phyloP scores from a whole-genome alignment of 495 filamentous ascomycete genomes.

The Rostrohypoxylon terebratum region DNA sequence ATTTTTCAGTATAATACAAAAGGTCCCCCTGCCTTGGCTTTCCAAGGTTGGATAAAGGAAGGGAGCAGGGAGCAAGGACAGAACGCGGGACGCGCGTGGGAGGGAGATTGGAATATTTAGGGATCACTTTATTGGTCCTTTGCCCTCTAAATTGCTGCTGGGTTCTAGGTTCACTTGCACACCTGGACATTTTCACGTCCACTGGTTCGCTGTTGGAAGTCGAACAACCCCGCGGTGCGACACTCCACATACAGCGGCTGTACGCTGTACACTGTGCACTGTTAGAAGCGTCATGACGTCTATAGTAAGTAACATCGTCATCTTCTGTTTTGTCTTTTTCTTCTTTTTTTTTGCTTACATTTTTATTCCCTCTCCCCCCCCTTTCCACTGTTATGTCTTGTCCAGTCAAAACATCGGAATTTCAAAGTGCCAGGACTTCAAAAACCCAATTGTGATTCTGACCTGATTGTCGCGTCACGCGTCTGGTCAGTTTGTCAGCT shows the following conservation, averaged over 20 bases:
- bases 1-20: conserved; percentile 36
- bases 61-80: conserved; percentile 23
- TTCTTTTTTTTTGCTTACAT: conserved; percentile 4
- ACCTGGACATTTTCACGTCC: background rate
- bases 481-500: conserved; percentile 24
- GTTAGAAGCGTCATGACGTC: conserved; percentile 56
- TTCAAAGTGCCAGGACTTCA: background rate
- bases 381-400: conserved; percentile 15
- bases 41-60: conserved; percentile 32
- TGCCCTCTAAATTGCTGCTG: conserved; percentile 4
- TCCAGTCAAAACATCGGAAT: background rate
- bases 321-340: conserved; percentile 13
- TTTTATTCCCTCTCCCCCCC: conserved; percentile 9
- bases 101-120: conserved; percentile 45
- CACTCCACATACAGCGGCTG: conserved; percentile 36
- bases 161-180: background rate
- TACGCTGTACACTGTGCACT: background rate
- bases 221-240: conserved; percentile 39
- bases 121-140: conserved; percentile 29
- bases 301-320: conserved; percentile 54
- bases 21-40: conserved; percentile 34
- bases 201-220: background rate
- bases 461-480: conserved; percentile 23
- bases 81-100: conserved; percentile 42
- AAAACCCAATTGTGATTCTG: conserved; percentile 18